Conservation (phyloP, 345 rosid species). For the Boechera stricta region DNA sequence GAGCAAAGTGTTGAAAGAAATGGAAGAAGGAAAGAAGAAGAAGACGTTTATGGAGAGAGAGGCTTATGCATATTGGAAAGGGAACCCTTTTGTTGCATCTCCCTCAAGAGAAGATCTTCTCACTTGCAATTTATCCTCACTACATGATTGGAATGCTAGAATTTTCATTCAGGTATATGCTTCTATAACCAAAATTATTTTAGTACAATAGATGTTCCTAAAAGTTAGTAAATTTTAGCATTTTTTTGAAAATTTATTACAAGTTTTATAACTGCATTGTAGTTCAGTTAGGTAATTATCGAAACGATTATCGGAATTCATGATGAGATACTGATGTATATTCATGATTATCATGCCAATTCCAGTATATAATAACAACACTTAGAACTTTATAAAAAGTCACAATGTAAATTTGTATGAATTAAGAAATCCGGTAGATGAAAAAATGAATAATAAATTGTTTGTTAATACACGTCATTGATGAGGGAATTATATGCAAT, state of each 20-base stretch:
- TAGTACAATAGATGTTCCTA: background rate
- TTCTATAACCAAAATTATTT: background rate
- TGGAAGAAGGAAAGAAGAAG: slow-evolving; percentile 57
- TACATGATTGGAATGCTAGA: slow-evolving; percentile 84
- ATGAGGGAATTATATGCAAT: too few species aligned
- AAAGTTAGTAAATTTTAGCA: background rate
- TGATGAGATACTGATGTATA: too few species aligned
- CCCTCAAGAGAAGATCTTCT: slow-evolving; percentile 64
- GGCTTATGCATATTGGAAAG: slow-evolving; percentile 89
- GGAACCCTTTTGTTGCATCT: slow-evolving; percentile 67
- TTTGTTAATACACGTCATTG: too few species aligned
- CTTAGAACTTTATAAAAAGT: too few species aligned
- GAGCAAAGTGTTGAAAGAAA: slow-evolving; percentile 54
- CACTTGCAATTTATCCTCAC: slow-evolving; percentile 61
- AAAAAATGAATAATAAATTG: background rate
- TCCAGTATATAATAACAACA: too few species aligned
- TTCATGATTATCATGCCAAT: too few species aligned
- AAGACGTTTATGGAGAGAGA: slow-evolving; percentile 65
- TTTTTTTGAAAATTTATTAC: too few species aligned
- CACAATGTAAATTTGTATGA: background rate
- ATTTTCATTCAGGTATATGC: slow-evolving; percentile 59
- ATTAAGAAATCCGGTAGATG: background rate
- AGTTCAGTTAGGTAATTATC: too few species aligned
- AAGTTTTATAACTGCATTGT: too few species aligned
- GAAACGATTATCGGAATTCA: too few species aligned